phyloP scores from a whole-genome alignment of 208 protist species.

The Giardia duodenalis region DNA sequence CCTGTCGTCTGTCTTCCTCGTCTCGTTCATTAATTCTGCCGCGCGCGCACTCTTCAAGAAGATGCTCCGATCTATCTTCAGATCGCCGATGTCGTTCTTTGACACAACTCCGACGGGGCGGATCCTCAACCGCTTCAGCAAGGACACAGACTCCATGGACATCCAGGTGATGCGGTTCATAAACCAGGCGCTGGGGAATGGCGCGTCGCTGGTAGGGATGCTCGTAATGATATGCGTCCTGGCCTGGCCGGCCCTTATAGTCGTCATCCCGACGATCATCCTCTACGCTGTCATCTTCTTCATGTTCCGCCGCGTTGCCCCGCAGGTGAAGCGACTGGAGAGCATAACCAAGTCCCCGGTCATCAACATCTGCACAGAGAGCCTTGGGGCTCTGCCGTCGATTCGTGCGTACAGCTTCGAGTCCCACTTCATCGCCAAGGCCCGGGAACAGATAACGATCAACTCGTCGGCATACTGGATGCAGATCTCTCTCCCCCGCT shows the following conservation, averaged over 20 bases:
- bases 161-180: not conserved
- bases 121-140: slow-evolving; percentile 35
- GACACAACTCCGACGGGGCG: slow-evolving; percentile 34
- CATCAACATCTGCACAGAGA: slow-evolving; percentile 67
- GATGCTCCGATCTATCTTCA: not conserved
- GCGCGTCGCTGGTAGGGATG: slow-evolving; percentile 15
- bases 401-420: slow-evolving; percentile 57
- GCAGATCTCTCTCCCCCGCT: not conserved
- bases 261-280: not conserved
- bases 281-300: slow-evolving; percentile 3
- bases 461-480: not conserved
- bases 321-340: slow-evolving; percentile 64
- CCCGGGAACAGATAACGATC: not conserved
- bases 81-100: slow-evolving; percentile 31
- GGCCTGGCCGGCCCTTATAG: not conserved
- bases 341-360: slow-evolving; percentile 65
- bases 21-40: not conserved
- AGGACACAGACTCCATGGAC: slow-evolving; percentile 34
- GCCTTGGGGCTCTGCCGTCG: slow-evolving; percentile 58
- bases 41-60: not conserved
- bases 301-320: not conserved
- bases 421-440: not conserved
- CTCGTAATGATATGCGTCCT: not conserved
- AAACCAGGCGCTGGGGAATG: not conserved
- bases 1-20: not conserved